Percentiles rank a stretch among this genome's conserved stretches.
phyloP scores from a whole-genome alignment of 805 yeast species.

The Teunomyces kruisii region DNA sequence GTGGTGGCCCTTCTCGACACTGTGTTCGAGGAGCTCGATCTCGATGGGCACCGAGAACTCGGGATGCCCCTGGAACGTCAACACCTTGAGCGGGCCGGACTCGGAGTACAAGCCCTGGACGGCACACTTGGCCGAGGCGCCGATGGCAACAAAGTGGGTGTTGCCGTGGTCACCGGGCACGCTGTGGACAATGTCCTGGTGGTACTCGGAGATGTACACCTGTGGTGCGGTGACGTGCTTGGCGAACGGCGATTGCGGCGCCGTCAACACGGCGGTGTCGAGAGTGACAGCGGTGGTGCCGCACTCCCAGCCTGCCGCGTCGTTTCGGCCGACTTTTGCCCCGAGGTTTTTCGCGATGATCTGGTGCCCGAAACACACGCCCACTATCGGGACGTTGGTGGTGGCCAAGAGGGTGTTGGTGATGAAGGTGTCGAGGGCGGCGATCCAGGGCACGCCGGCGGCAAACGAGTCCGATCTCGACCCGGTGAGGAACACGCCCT shows the following conservation, averaged over 20 bases:
- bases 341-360: constrained; percentile 68
- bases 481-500: constrained; percentile 53
- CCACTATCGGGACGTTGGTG: constrained; percentile 50
- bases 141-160: constrained; percentile 37
- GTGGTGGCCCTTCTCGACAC: constrained; percentile 9
- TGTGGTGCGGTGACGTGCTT: constrained; percentile 36
- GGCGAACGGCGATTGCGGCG: constrained; percentile 12
- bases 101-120: constrained; percentile 63
- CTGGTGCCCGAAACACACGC: constrained; percentile 90
- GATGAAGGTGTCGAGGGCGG: constrained; percentile 36
- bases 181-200: constrained; percentile 39
- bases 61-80: constrained; percentile 90
- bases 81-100: constrained; percentile 44
- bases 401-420: constrained; percentile 12
- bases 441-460: constrained; percentile 41
- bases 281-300: constrained; percentile 55
- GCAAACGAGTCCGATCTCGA: constrained; percentile 50
- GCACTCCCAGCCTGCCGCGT: constrained; percentile 66
- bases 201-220: constrained; percentile 40
- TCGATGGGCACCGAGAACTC: constrained; percentile 55
- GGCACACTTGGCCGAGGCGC: constrained; percentile 54
- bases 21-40: constrained; percentile 21
- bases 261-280: constrained; percentile 36
- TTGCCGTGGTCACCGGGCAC: constrained; percentile 31
- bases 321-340: constrained; percentile 53